Evolutionary conservation across 2,329 filamentous ascomycete genomes (phyloP).

Genomic region (Penicillium griseofulvum): DNA sequence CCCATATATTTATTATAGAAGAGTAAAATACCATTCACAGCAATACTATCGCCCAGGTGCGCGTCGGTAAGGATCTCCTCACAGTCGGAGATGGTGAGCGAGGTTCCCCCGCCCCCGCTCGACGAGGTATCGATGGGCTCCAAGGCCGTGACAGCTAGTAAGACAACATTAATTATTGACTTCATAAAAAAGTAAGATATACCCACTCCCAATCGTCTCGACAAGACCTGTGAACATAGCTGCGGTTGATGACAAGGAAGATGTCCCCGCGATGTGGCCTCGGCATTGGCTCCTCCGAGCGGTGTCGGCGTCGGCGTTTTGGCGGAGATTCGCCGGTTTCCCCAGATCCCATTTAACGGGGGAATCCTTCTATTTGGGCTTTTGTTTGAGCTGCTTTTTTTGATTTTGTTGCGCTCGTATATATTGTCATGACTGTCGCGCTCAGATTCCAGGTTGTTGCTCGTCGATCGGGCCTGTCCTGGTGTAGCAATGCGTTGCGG

Average conservation of each 20-base stretch:
- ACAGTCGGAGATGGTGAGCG: slow-evolving; percentile 76
- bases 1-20: background rate
- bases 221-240: slow-evolving; percentile 95
- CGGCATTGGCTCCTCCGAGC: slow-evolving; percentile 18
- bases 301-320: slow-evolving; percentile 29
- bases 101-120: slow-evolving; percentile 74
- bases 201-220: slow-evolving; percentile 85
- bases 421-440: slow-evolving; percentile 24
- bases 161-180: slow-evolving; percentile 26
- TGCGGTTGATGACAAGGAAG: slow-evolving; percentile 18
- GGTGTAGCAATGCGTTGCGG: slow-evolving; percentile 21
- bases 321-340: slow-evolving; percentile 23
- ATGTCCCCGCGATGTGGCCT: slow-evolving; percentile 19
- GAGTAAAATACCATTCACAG: slow-evolving; percentile 68
- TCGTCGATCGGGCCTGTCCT: slow-evolving; percentile 21
- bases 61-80: slow-evolving; percentile 78
- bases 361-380: slow-evolving; percentile 6
- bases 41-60: slow-evolving; percentile 88
- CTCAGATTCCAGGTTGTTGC: slow-evolving; percentile 26
- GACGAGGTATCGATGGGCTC: slow-evolving; percentile 72
- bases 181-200: background rate
- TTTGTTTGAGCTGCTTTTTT: background rate
- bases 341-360: slow-evolving; percentile 14
- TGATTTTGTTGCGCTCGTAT: background rate
- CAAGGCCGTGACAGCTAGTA: slow-evolving; percentile 75